Evolutionary conservation across 2,329 filamentous ascomycete species (phyloP).

Genomic region (Ceratocystis diversiconidia): DNA sequence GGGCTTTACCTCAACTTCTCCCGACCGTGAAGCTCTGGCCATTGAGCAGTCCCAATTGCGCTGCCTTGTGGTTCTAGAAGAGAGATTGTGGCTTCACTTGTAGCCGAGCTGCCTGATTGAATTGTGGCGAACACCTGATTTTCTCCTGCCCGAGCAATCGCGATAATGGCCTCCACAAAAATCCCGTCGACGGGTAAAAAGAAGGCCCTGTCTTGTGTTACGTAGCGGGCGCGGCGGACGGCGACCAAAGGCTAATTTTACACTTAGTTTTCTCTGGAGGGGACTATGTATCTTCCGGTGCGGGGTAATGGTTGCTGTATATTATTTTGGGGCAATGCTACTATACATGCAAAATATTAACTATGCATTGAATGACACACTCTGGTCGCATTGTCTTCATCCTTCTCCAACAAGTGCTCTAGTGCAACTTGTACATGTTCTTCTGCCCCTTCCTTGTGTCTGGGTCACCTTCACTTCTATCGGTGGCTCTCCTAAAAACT

Average conservation of each 20-base stretch:
- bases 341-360: not conserved
- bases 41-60: not conserved
- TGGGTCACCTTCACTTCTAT: constrained; percentile 19
- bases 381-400: not conserved
- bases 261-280: not conserved
- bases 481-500: constrained; percentile 35
- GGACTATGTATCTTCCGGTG: not conserved
- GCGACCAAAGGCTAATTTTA: not conserved
- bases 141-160: not conserved
- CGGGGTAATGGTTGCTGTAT: not conserved
- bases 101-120: not conserved
- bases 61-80: not conserved
- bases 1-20: not conserved
- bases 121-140: not conserved
- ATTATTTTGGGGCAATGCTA: no score
- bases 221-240: not conserved
- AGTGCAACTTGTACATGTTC: constrained; percentile 19
- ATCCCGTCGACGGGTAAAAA: no score
- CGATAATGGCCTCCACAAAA: not conserved
- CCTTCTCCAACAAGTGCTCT: not conserved
- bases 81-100: not conserved
- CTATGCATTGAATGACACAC: not conserved
- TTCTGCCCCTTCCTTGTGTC: constrained; percentile 1
- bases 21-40: not conserved
- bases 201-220: not conserved